Percentiles rank a stretch among this genome's conserved stretches.
These are phyloP conservation scores for Aspergillus sp. DNA, from an alignment of 2,329 filamentous ascomycete species.

Conservation along the genomic window DNA sequence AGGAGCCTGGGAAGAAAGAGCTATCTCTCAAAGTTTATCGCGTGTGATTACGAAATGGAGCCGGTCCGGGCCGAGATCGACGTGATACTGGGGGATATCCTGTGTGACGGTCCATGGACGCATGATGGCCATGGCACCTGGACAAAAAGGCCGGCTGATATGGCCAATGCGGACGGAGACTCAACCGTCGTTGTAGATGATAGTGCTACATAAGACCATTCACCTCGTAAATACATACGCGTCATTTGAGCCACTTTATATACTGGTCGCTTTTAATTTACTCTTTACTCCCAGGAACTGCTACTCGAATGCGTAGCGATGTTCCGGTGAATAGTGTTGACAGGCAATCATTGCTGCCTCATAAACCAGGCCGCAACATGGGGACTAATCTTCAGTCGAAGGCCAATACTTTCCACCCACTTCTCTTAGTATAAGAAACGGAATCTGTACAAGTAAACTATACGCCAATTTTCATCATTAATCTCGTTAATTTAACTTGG, in stretches of 20 bases:
- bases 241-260: no score
- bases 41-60: slow-evolving; percentile 33
- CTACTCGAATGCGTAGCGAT: no score
- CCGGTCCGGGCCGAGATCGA: slow-evolving; percentile 29
- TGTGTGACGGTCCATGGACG: slow-evolving; percentile 28
- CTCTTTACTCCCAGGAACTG: no score
- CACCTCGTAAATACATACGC: neutral
- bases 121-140: slow-evolving; percentile 34
- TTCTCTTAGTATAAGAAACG: neutral
- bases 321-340: no score
- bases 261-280: no score
- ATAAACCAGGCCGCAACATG: slow-evolving; percentile 5
- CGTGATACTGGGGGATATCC: slow-evolving; percentile 22
- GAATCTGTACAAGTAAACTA: neutral
- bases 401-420: neutral
- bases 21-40: slow-evolving; percentile 26
- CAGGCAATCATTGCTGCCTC: slow-evolving; percentile 1
- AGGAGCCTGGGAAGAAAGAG: slow-evolving; percentile 22
- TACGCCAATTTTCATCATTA: neutral
- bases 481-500: neutral
- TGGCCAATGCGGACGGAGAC: neutral
- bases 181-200: neutral
- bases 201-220: neutral
- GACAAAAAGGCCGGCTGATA: slow-evolving; percentile 16
- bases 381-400: neutral